A percentile compares a stretch with the other conserved stretches of the same genome.
Evolutionary conservation across 352 stramenopile species (phyloP).

Genomic region (Halophytophthora polymorphica): DNA sequence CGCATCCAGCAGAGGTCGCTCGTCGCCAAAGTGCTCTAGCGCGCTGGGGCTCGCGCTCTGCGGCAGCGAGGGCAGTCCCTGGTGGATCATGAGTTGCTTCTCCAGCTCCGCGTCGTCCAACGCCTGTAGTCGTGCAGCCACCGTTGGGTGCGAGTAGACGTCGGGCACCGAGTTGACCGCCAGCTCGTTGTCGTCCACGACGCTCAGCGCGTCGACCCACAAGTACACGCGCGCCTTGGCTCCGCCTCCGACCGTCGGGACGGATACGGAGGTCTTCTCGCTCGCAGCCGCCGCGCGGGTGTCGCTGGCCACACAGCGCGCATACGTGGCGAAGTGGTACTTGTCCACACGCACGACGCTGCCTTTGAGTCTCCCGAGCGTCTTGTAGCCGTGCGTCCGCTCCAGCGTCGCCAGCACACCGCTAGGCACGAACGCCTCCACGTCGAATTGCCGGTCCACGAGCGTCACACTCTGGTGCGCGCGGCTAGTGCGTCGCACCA

Average conservation of each 20-base stretch:
- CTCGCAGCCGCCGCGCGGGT: neutral
- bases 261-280: conserved; percentile 18
- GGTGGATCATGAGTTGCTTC: conserved; percentile 41
- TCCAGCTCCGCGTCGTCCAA: conserved; percentile 31
- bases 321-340: conserved; percentile 57
- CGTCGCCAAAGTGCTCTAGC: conserved; percentile 30
- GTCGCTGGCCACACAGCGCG: conserved; percentile 26
- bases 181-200: conserved; percentile 53
- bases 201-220: conserved; percentile 40
- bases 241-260: conserved; percentile 3
- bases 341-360: conserved; percentile 53
- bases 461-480: conserved; percentile 38
- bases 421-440: conserved; percentile 50
- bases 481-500: conserved; percentile 44
- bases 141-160: conserved; percentile 24
- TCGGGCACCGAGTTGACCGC: conserved; percentile 33
- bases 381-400: conserved; percentile 25
- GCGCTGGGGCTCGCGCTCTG: neutral
- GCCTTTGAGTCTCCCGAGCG: conserved; percentile 39
- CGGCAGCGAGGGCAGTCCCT: conserved; percentile 26
- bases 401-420: conserved; percentile 18
- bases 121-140: conserved; percentile 26
- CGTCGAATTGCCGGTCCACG: conserved; percentile 41
- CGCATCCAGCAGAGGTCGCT: conserved; percentile 46
- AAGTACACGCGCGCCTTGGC: conserved; percentile 28